These are phyloP conservation scores for Erodium trifolium DNA, from an alignment of 441 rosid species.

Conservation along the genomic window DNA sequence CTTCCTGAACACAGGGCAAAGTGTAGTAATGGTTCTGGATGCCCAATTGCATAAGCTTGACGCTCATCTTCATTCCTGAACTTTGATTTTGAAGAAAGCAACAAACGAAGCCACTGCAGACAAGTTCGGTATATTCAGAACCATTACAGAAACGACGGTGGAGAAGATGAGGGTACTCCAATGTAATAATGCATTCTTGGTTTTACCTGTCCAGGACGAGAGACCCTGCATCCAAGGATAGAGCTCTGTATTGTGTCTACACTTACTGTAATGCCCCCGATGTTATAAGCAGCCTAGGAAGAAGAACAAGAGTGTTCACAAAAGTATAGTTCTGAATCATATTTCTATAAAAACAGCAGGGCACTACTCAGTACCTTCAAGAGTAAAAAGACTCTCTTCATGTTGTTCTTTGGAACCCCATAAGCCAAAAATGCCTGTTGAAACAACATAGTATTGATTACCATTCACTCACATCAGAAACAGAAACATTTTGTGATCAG, in stretches of 20 bases:
- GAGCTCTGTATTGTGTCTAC: conserved; percentile 67
- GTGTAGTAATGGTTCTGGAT: conserved; percentile 64
- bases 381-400: conserved; percentile 63
- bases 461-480: too few relatives aligned
- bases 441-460: not conserved
- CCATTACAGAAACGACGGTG: conserved; percentile 4
- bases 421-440: conserved; percentile 78
- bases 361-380: conserved; percentile 43
- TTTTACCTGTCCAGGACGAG: conserved; percentile 84
- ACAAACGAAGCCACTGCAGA: conserved; percentile 71
- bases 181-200: not conserved
- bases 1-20: conserved; percentile 82
- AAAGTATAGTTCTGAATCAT: conserved; percentile 1
- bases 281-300: conserved; percentile 80
- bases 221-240: conserved; percentile 72
- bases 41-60: conserved; percentile 52
- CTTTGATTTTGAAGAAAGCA: conserved; percentile 54
- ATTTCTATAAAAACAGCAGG: not conserved
- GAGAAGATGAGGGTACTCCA: not conserved
- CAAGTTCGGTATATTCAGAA: conserved; percentile 22
- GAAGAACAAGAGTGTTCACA: conserved; percentile 15
- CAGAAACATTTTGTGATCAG: not conserved
- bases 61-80: conserved; percentile 68
- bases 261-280: conserved; percentile 80
- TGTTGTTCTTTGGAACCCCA: conserved; percentile 24